Base-by-base conservation (phyloP, 1,284 basidiomycete genomes). In the Ganoderma sp. region DNA sequence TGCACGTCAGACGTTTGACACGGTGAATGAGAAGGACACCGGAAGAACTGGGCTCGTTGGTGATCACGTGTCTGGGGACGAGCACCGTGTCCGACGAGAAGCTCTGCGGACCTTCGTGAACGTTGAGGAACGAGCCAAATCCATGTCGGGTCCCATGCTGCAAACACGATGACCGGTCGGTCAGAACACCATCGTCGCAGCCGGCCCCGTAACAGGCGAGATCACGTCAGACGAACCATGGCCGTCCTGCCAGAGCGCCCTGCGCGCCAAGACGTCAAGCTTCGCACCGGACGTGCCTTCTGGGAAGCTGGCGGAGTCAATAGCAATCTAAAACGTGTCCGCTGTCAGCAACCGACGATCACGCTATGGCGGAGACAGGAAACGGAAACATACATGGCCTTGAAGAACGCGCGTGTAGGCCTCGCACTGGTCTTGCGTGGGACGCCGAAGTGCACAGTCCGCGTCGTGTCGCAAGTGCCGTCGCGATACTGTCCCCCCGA, bases 341-440 rank as follows among this genome's bases (percentile, higher is more conserved):
- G 22, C 34, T 34, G 54, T 64, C 63, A 67, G 67, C 42, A 68
- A 34, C 45, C 42, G 67, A 34, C 45, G 67, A 34, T 14, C 14
- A 37, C 22, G 10, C 39, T 25, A 17, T 7, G 54, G 66, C 73
- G 68, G 64, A 61, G 56, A 67, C 56, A 34, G 63, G 71, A 71
- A 71, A 28, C 25, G 1, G 2, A 28, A 62, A 86, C 91, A 73
- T 82, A 94, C 92, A 82, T 99, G 97, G 4, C 97, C 97, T 81
- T 99, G 97, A 64, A 99, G 81, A 34, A 99, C 98, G 32, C 96
- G 86, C 19, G 98, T 99, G 78, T 92, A 99, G 1, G 96, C 96
- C 71, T 97, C 91, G 76, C 90, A 92, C 79, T 96, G 91, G 73
- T 95, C 93, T 2, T 84, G 74, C 5, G 90, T 90, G 7, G 94